Percentiles rank a stretch among this genome's conserved stretches.
Conservation (phyloP, 2,329 filamentous ascomycete species). For the Alternaria novae-zelandiae region DNA sequence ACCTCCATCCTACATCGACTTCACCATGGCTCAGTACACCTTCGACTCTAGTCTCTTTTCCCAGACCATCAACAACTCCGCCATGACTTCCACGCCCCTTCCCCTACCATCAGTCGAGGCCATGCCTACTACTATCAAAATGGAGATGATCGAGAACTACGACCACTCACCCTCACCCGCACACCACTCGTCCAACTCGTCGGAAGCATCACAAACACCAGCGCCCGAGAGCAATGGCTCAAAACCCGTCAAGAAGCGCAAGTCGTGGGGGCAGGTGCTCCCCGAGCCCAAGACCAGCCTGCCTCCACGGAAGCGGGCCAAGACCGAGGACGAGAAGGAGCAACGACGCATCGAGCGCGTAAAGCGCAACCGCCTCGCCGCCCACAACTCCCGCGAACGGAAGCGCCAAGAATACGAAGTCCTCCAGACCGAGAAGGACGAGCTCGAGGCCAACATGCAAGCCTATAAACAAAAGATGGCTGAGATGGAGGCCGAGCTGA, state of each 20-base stretch:
- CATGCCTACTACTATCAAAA: constrained; percentile 48
- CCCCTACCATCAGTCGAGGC: constrained; percentile 32
- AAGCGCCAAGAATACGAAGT: constrained; percentile 91
- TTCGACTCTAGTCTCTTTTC: constrained; percentile 27
- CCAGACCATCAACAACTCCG: constrained; percentile 32
- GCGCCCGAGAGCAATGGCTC: constrained; percentile 28
- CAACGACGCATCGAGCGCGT: constrained; percentile 97
- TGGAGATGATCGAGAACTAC: constrained; percentile 48
- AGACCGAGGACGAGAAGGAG: constrained; percentile 99
- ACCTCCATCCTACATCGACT: constrained; percentile 33
- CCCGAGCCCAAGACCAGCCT: constrained; percentile 97
- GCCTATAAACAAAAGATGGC: constrained; percentile 57
- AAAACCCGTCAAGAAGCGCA: constrained; percentile 87
- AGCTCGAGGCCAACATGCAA: constrained; percentile 69
- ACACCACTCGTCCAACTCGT: constrained; percentile 23
- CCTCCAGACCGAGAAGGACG: constrained; percentile 69
- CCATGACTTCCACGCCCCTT: constrained; percentile 29
- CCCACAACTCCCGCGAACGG: constrained; percentile 93
- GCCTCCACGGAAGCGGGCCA: constrained; percentile 93
- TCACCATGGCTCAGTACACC: constrained; percentile 37
- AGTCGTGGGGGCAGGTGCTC: constrained; percentile 97
- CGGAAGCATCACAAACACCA: constrained; percentile 28
- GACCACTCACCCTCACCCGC: constrained; percentile 31
- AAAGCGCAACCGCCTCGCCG: constrained; percentile 91
- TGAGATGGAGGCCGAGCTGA: constrained; percentile 58